A percentile compares a stretch with the other conserved stretches of the same genome.
These are phyloP conservation scores for Wickerhamiella musiphila DNA, from an alignment of 805 yeast genomes.

Conservation along the genomic window DNA sequence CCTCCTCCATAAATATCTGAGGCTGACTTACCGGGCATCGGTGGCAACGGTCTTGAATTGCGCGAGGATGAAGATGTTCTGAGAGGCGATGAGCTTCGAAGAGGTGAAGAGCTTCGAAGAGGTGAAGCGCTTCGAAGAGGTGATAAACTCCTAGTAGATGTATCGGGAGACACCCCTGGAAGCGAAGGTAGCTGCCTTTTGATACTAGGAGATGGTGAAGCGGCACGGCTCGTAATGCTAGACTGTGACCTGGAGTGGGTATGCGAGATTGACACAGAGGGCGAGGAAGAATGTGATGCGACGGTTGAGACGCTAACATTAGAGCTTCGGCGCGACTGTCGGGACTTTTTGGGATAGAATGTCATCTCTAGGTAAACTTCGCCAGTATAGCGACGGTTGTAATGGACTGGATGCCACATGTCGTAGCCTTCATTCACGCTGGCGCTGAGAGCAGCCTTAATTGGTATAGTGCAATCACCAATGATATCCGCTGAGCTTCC, in stretches of 20 bases:
- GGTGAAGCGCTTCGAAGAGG: neutral
- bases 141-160: neutral
- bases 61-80: neutral
- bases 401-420: conserved; percentile 59
- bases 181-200: neutral
- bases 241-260: no score
- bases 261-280: no score
- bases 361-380: conserved; percentile 82
- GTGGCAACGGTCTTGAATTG: neutral
- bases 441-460: conserved; percentile 51
- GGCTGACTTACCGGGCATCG: neutral
- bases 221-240: no score
- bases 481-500: conserved; percentile 64
- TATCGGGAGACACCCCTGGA: neutral
- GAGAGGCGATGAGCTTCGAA: neutral
- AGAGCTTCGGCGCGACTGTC: conserved; percentile 6
- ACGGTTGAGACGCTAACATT: neutral
- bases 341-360: conserved; percentile 43
- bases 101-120: neutral
- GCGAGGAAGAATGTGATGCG: neutral
- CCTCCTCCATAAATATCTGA: no score
- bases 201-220: no score
- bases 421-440: conserved; percentile 63
- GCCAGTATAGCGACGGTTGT: conserved; percentile 67
- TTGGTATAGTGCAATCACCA: conserved; percentile 65